Evolutionary conservation across 495 filamentous ascomycete species (phyloP).

Genomic region (Neurospora africana): DNA sequence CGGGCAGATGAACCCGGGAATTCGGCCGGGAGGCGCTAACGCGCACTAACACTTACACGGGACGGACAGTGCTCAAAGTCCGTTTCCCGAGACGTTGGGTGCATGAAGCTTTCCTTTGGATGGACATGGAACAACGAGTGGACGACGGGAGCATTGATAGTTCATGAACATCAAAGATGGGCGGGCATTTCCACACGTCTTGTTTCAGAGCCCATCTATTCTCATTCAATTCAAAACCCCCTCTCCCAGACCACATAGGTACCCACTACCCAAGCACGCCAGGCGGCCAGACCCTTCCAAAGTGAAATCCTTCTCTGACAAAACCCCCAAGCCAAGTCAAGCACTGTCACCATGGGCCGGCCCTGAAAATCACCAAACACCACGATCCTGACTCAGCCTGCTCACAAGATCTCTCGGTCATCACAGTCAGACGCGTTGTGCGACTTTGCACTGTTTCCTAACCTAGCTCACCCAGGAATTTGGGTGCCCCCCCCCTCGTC

Average conservation of each 20-base stretch:
- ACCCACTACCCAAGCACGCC: not conserved
- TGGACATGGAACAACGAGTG: not conserved
- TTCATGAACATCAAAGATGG: not conserved
- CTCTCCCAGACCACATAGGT: not conserved
- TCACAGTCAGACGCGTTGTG: not conserved
- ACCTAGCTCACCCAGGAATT: not conserved
- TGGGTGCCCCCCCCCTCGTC: not conserved
- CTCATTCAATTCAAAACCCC: not conserved
- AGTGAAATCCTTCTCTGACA: not conserved
- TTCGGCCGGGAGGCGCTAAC: not conserved
- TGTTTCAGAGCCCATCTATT: no score
- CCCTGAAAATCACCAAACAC: not conserved
- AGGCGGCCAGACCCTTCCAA: not conserved
- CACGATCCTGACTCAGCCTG: not conserved
- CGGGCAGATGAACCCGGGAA: not conserved
- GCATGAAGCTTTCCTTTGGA: not conserved
- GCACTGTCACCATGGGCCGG: not conserved
- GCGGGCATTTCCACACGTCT: no score
- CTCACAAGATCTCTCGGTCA: not conserved
- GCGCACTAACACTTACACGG: not conserved
- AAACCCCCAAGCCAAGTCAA: not conserved
- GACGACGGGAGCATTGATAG: not conserved
- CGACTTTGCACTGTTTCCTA: not conserved
- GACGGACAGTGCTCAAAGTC: not conserved
- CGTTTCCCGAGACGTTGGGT: not conserved